phyloP scores from a whole-genome alignment of 352 stramenopile genomes.

The Globisporangium viniferum region DNA sequence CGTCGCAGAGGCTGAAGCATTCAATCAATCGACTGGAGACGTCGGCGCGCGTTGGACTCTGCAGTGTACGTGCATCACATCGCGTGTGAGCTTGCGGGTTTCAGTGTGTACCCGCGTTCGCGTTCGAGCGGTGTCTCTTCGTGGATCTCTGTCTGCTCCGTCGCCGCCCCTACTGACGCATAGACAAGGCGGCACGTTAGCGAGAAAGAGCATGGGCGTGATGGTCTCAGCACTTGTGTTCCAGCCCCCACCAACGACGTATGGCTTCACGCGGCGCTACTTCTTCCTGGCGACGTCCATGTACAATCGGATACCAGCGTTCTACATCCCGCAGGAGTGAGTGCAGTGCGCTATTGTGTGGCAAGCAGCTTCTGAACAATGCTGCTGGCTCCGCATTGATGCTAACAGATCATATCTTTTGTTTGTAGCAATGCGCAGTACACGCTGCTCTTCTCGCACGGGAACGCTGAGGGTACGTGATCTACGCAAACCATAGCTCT shows the following conservation, averaged over 20 bases:
- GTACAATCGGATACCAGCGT: slow-evolving; percentile 91
- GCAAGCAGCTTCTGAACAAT: not conserved
- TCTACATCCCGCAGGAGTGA: slow-evolving; percentile 92
- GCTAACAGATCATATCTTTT: not conserved
- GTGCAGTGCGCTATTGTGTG: slow-evolving; percentile 11
- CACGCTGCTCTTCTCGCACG: slow-evolving; percentile 96
- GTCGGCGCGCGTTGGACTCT: not conserved
- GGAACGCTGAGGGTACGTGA: slow-evolving; percentile 92
- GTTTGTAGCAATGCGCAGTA: slow-evolving; percentile 84
- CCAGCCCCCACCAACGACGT: slow-evolving; percentile 79
- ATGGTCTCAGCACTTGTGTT: slow-evolving; percentile 86
- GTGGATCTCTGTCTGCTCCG: not conserved
- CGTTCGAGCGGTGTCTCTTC: not conserved
- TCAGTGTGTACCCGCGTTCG: not conserved
- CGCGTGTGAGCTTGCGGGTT: not conserved
- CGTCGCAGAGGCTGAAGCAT: not conserved
- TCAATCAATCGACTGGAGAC: not conserved
- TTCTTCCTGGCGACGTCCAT: slow-evolving; percentile 92
- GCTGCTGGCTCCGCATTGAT: not conserved
- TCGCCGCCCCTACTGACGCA: not conserved
- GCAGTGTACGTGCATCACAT: not conserved
- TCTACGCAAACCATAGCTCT: not conserved
- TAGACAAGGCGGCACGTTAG: slow-evolving; percentile 6
- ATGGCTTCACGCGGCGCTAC: slow-evolving; percentile 82
- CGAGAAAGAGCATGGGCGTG: slow-evolving; percentile 52